Evolutionary conservation across 345 rosid species (phyloP).

Genomic region (Leavenworthia alabamica): DNA sequence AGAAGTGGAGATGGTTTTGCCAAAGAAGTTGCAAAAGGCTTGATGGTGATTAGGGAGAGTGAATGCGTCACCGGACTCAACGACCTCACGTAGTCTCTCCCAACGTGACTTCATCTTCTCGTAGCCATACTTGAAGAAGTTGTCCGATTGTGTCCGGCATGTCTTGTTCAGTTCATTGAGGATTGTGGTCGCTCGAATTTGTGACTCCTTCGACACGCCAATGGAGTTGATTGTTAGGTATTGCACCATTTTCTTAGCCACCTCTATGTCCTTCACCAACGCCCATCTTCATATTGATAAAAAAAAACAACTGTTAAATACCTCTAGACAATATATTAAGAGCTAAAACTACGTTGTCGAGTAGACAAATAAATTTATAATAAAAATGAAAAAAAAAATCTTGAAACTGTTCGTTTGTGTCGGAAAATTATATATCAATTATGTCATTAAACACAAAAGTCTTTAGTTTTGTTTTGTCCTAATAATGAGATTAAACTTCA

Average conservation of each 20-base stretch:
- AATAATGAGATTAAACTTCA: no score
- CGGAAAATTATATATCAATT: no score
- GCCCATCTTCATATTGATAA: constrained; percentile 52
- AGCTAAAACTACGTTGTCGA: no score
- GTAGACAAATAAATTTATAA: no score
- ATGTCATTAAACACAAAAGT: no score
- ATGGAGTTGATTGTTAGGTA: constrained; percentile 50
- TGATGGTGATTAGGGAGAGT: constrained; percentile 42
- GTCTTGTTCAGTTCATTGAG: constrained; percentile 37
- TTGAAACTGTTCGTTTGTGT: no score
- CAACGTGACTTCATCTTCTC: constrained; percentile 51
- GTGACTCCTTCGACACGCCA: constrained; percentile 80
- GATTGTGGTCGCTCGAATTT: constrained; percentile 65
- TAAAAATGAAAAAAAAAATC: no score
- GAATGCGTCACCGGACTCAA: constrained; percentile 37
- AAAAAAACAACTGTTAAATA: background rate
- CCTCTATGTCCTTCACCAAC: constrained; percentile 52
- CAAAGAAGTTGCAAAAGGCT: constrained; percentile 51
- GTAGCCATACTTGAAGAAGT: constrained; percentile 48
- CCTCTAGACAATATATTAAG: no score
- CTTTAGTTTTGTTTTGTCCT: no score
- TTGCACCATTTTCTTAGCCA: constrained; percentile 56
- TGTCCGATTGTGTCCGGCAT: constrained; percentile 31
- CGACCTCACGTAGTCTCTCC: constrained; percentile 43
- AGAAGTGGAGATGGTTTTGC: constrained; percentile 24